Base-by-base conservation (phyloP, 129 eudicot species). In the Artemisia argyi region DNA sequence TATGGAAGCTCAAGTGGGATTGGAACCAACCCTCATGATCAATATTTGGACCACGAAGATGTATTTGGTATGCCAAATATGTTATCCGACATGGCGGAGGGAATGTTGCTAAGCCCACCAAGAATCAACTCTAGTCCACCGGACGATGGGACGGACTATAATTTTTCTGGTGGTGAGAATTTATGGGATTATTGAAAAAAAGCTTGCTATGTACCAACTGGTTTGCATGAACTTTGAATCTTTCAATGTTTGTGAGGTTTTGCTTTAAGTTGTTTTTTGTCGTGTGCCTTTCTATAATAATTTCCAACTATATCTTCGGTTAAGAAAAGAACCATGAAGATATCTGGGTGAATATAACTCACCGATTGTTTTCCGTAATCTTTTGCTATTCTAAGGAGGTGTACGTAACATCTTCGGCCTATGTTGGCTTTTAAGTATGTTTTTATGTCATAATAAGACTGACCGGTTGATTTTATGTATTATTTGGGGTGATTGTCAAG, bases 31-130 rank as follows among this genome's bases (percentile, higher is more conserved):
- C 26, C 13, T 9, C 20, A 71, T 54, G 80, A 81, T 57, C 50
- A 61, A 79, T 65, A 17, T 32, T 70, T 80, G 82, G 86, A 88
- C 55, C 90, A 91, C 2, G 95, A 87, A 14, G 76, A 72, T 15
- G 59, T 77, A 47, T 91, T 83, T 49, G 88, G 88, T 8, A 84
- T 81, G 85, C 96, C 84, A 10, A 85, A 74, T 7, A 78, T 83
- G 86, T 26, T 91, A 15, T 65, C 83, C 0, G 73, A 80, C 14
- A 79, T 91, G 95, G 94, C 91, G 15, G 85, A 82, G 28, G 97
- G 96, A 60, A 51, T 91, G 88, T 76, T 88, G 85, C 35, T 91
- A 74, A 74, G 83, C 26, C 95, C 94, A 0, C 95, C 95, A 20
- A 77, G 81, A 18, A 48, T 17, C 58, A 51, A 51, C 71, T n/a